A percentile compares a stretch with the other conserved stretches of the same genome.
These are phyloP conservation scores for Leptodermis oblonga DNA, from an alignment of 257 asterid species.

Conservation along the genomic window DNA sequence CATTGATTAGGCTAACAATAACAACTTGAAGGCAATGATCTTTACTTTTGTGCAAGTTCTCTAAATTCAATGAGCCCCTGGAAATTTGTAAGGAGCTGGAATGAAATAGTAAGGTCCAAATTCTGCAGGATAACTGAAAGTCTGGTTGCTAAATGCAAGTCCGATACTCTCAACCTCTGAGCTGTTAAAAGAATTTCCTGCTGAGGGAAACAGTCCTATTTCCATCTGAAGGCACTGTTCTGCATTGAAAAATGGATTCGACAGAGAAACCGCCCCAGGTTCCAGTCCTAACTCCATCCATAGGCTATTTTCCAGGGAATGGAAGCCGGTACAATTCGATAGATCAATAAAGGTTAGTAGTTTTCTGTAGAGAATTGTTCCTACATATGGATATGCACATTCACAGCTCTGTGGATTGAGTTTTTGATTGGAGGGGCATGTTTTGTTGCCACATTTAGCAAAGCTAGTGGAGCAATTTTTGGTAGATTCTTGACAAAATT, in stretches of 20 bases:
- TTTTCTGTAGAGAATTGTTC: constrained; percentile 74
- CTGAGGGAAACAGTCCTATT: constrained; percentile 58
- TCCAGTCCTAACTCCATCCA: constrained; percentile 59
- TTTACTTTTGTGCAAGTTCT: neutral
- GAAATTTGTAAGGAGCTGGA: constrained; percentile 40
- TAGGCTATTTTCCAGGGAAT: constrained; percentile 71
- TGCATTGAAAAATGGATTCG: constrained; percentile 61
- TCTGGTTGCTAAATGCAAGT: constrained; percentile 59
- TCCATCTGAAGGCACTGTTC: constrained; percentile 77
- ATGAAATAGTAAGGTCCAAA: neutral
- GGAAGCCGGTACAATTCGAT: constrained; percentile 57
- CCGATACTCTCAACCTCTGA: constrained; percentile 69
- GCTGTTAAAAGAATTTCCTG: constrained; percentile 51
- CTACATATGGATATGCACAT: constrained; percentile 76
- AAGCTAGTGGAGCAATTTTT: constrained; percentile 67
- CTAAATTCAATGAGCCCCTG: constrained; percentile 35
- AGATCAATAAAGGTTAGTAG: constrained; percentile 82
- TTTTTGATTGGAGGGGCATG: constrained; percentile 56
- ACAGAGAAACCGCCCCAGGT: constrained; percentile 63
- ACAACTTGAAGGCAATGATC: too few relatives aligned
- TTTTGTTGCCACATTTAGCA: constrained; percentile 62
- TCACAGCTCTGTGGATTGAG: constrained; percentile 74
- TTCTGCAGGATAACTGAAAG: constrained; percentile 35
- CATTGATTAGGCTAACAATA: neutral
- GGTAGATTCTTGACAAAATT: constrained; percentile 58